Percentiles rank a stretch among this genome's conserved stretches.
phyloP scores from a whole-genome alignment of 768 basidiomycete genomes.

The Lentinula sp. region DNA sequence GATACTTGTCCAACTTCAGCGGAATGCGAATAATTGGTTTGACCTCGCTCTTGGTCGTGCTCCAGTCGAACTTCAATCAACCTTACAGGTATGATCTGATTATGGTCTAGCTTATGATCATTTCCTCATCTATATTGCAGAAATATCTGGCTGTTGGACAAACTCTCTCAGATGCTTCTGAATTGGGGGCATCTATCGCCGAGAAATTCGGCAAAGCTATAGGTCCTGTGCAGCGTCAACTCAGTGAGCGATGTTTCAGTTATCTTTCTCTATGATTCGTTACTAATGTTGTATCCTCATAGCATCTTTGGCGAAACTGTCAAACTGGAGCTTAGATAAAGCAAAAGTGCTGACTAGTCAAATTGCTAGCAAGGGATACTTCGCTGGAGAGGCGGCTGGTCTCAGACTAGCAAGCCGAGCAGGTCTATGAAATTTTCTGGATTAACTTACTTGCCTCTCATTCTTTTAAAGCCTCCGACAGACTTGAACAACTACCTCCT shows the following conservation, averaged over 20 bases:
- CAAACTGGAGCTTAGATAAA: constrained; percentile 55
- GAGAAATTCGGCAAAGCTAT: constrained; percentile 80
- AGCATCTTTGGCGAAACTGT: constrained; percentile 47
- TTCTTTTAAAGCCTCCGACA: constrained; percentile 38
- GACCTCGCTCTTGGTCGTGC: constrained; percentile 81
- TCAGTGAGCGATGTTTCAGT: constrained; percentile 40
- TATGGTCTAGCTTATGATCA: constrained; percentile 1
- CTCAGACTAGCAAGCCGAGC: constrained; percentile 62
- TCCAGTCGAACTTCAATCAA: constrained; percentile 88
- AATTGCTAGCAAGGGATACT: constrained; percentile 88
- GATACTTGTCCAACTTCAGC: constrained; percentile 69
- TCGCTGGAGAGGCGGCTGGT: constrained; percentile 80
- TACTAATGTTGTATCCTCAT: constrained; percentile 34
- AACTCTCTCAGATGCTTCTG: constrained; percentile 61
- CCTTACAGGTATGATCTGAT: constrained; percentile 65
- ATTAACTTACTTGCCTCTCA: neutral
- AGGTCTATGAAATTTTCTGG: constrained; percentile 33
- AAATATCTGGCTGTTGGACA: constrained; percentile 83
- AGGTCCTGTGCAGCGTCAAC: constrained; percentile 68
- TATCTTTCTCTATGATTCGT: neutral
- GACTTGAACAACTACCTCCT: constrained; percentile 58
- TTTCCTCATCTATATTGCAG: constrained; percentile 30
- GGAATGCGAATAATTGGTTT: constrained; percentile 79
- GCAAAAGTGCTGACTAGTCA: constrained; percentile 80
- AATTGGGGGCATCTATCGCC: constrained; percentile 89